Evolutionary conservation across 140 eudicot genomes (phyloP), one percentile per base, ranked within the genome.

Genomic region (Anethum foeniculum): DNA sequence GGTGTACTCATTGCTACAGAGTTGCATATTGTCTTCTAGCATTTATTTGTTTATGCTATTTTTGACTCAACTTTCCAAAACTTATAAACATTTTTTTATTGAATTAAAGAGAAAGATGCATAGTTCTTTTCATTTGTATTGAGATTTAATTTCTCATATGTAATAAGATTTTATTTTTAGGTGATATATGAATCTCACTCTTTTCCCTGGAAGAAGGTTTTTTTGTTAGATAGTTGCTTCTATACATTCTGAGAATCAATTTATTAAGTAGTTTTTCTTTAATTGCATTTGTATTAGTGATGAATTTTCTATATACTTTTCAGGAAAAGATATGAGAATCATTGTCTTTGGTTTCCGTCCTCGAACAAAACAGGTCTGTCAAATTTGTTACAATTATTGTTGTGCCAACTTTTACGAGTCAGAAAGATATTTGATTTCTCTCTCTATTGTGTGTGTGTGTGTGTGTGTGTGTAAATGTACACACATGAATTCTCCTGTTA

Each of bases 281-380:
- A 12, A 36, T 27, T 36, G 68, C 47, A 51, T 75, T 79, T 11
- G 32, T 78, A 78, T 34, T 34, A 34, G 38, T 82, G 52, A 25
- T 56, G 30, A 47, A 80, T 77, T 39, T 62, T 77, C 10, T 13
- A 15, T 7, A 51, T 68, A 46, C 62, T 85, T 80, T 93, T 88
- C 93, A 96, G 99, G 99, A 48, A 96, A 93, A 87, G 99, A 96
- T 84, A 93, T 96, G 97, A 91, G 99, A 80, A 91, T 93, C 32
- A 86, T 93, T 65, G 93, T 96, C 79, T 96, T 91, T 81, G 97
- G 93, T 72, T 96, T 96, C 83, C 98, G 93, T 49, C 90, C 99
- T 71, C 90, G 90, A 77, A 93, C 96, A 36, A 96, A 93, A 86
- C 98, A 96, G 99, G 99, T 96, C 72, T 71, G 52, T 80, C 64